Evolutionary conservation across 2,329 filamentous ascomycete genomes (phyloP).

Genomic region (Aphanocladium album): DNA sequence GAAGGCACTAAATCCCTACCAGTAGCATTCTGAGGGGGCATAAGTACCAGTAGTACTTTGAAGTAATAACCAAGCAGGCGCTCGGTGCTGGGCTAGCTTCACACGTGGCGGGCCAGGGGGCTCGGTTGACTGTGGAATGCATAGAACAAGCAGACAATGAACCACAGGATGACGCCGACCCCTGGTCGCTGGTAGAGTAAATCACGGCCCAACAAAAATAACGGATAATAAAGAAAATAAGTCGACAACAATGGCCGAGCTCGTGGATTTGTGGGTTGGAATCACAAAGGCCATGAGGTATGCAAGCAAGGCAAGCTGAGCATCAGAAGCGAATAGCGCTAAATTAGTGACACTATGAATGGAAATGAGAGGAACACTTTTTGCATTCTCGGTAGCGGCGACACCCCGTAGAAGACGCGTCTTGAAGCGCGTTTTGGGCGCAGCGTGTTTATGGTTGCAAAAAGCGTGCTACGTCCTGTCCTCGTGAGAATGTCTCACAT

Average conservation of each 20-base stretch:
- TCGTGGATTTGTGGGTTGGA: neutral
- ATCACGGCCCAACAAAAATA: too few species aligned
- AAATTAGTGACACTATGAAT: neutral
- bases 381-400: neutral
- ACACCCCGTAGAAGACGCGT: neutral
- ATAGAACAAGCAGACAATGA: neutral
- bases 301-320: neutral
- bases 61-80: neutral
- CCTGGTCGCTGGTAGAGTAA: too few species aligned
- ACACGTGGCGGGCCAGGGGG: neutral
- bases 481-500: neutral
- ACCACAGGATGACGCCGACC: neutral
- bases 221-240: too few species aligned
- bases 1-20: too few species aligned
- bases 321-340: neutral
- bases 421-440: neutral
- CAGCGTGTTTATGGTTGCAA: too few species aligned
- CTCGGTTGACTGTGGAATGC: neutral
- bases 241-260: too few species aligned
- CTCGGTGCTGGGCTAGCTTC: neutral
- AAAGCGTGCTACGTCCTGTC: neutral
- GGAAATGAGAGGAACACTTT: neutral
- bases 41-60: too few species aligned
- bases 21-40: too few species aligned
- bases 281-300: too few species aligned